phyloP scores from a whole-genome alignment of 331 rosid genomes.

The Malus hybrid region DNA sequence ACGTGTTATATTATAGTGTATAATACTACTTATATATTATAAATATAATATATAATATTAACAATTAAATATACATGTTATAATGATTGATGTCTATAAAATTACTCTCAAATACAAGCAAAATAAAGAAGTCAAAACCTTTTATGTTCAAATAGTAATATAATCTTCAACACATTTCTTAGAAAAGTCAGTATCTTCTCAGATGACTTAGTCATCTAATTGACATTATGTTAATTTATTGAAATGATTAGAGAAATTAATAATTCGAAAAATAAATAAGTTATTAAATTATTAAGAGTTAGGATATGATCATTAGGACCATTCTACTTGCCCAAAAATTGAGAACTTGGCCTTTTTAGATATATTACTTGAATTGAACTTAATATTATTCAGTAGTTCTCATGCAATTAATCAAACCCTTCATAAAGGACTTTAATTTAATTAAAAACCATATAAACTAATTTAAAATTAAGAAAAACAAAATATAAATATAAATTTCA shows the following conservation, averaged over 20 bases:
- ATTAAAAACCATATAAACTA: neutral
- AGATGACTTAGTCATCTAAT: neutral
- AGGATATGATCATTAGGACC: conserved; percentile 5
- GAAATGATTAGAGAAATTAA: neutral
- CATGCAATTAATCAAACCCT: neutral
- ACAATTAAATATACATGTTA: too few relatives aligned
- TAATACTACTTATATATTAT: too few relatives aligned
- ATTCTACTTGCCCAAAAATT: neutral
- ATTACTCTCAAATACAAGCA: too few relatives aligned
- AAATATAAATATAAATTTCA: neutral
- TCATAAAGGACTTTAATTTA: neutral
- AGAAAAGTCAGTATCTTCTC: neutral
- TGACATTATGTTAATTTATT: neutral
- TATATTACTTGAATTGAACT: neutral
- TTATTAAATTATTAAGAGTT: neutral
- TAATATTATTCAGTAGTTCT: neutral
- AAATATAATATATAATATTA: too few relatives aligned
- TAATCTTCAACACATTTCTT: neutral
- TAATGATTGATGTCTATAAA: too few relatives aligned
- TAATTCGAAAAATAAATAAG: neutral
- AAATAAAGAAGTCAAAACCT: neutral
- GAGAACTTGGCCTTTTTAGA: neutral
- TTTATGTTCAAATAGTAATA: neutral
- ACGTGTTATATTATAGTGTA: too few relatives aligned
- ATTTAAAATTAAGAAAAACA: conserved; percentile 13